Conservation (phyloP, 2,329 filamentous ascomycete species). For the Beauveria brongniartii region DNA sequence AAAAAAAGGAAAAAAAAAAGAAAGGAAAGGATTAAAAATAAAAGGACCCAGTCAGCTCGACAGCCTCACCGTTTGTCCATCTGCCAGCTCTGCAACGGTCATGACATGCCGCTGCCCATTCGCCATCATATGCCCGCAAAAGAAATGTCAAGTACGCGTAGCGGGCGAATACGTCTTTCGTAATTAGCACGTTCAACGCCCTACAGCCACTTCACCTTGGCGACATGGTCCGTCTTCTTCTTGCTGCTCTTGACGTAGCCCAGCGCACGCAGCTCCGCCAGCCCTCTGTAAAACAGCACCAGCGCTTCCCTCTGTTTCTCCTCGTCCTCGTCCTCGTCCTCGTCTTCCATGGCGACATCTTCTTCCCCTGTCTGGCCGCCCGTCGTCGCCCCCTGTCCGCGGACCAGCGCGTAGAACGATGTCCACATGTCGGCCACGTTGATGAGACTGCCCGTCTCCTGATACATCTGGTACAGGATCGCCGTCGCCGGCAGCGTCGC, state of each 20-base stretch:
- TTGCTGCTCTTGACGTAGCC: conserved; percentile 84
- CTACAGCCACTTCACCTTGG: conserved; percentile 76
- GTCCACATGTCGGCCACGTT: conserved; percentile 75
- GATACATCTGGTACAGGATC: conserved; percentile 70
- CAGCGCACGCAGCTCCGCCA: conserved; percentile 78
- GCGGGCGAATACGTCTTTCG: no score
- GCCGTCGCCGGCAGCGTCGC: conserved; percentile 61
- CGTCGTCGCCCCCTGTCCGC: conserved; percentile 26
- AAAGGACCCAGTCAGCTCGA: neutral
- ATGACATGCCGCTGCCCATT: neutral
- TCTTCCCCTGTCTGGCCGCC: conserved; percentile 27
- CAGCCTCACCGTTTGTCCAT: conserved; percentile 5
- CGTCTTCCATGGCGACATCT: conserved; percentile 21
- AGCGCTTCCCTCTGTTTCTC: conserved; percentile 49
- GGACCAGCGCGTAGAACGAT: conserved; percentile 61
- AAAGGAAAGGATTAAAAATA: no score
- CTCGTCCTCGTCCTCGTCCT: conserved; percentile 21
- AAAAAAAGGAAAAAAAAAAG: neutral
- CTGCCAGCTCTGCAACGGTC: neutral
- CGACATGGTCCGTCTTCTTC: conserved; percentile 87
- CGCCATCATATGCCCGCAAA: neutral
- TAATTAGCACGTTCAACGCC: neutral
- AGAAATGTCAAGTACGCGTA: no score
- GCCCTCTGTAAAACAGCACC: conserved; percentile 73
- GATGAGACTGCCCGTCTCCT: conserved; percentile 67